Percentiles rank a stretch among this genome's conserved stretches.
phyloP scores from a whole-genome alignment of 371 early-diverging fungal genomes.

The Polyrhizophydium stewartii region DNA sequence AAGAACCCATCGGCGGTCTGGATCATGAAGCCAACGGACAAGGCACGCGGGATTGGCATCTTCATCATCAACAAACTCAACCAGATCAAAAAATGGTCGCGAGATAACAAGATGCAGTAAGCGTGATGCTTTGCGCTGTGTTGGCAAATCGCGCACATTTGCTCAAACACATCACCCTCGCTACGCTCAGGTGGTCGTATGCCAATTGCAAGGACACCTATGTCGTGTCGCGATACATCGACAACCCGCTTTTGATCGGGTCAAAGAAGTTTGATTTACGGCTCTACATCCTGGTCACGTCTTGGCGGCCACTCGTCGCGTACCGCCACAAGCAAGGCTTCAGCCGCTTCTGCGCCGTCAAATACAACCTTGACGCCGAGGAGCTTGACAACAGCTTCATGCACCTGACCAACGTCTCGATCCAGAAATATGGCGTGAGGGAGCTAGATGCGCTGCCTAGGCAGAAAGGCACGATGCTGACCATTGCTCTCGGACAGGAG shows the following conservation, averaged over 20 bases:
- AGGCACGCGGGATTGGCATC: conserved; percentile 51
- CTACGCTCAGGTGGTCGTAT: conserved; percentile 32
- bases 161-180: not conserved
- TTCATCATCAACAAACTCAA: conserved; percentile 46
- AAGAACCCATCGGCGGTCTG: conserved; percentile 37
- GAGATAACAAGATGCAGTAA: conserved; percentile 38
- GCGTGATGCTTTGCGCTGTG: not conserved
- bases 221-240: conserved; percentile 44
- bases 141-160: not conserved
- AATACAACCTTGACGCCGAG: conserved; percentile 36
- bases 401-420: conserved; percentile 50
- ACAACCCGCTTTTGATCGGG: conserved; percentile 46
- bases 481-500: conserved; percentile 16
- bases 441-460: not conserved
- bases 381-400: conserved; percentile 45
- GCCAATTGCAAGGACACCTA: conserved; percentile 46
- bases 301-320: conserved; percentile 43
- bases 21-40: conserved; percentile 54
- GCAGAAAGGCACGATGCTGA: no score
- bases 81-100: conserved; percentile 45
- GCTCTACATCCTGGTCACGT: conserved; percentile 43
- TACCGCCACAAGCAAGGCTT: conserved; percentile 46
- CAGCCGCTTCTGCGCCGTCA: conserved; percentile 45
- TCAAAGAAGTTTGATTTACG: conserved; percentile 48
- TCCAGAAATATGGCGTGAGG: conserved; percentile 44